These are phyloP conservation scores for Citrullus colocynthis DNA, from an alignment of 306 rosid genomes.

Conservation along the genomic window DNA sequence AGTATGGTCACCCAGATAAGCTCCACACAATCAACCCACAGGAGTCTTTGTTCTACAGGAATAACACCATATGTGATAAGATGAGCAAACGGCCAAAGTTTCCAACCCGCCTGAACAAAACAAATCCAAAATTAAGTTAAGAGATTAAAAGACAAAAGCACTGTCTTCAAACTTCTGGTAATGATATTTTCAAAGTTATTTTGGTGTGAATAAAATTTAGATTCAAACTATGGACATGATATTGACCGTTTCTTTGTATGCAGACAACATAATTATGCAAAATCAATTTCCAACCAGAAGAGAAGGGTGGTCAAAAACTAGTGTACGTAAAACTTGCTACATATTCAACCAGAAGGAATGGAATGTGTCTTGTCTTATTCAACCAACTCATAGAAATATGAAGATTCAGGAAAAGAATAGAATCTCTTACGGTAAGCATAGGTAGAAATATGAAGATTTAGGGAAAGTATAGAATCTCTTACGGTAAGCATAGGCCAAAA, in stretches of 20 bases:
- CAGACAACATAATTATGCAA: background rate
- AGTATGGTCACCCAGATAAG: slow-evolving; percentile 95
- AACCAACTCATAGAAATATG: background rate
- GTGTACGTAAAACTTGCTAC: background rate
- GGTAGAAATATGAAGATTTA: slow-evolving; percentile 14
- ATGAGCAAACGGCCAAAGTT: slow-evolving; percentile 99
- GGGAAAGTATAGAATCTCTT: slow-evolving; percentile 23
- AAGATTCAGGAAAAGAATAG: background rate
- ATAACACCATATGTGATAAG: slow-evolving; percentile 81
- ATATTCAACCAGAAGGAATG: background rate
- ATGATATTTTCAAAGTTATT: background rate
- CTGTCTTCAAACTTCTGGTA: background rate
- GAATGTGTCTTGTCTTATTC: background rate
- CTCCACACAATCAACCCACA: slow-evolving; percentile 93
- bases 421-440: slow-evolving; percentile 74
- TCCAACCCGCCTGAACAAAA: slow-evolving; percentile 83
- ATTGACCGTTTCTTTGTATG: background rate
- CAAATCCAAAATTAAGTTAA: slow-evolving; percentile 10
- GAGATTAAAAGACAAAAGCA: background rate
- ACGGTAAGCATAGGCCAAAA: slow-evolving; percentile 88
- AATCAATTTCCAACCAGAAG: background rate
- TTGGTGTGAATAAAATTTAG: background rate
- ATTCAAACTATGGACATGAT: background rate
- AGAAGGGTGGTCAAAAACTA: background rate
- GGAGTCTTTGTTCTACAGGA: slow-evolving; percentile 90